phyloP scores from a whole-genome alignment of 495 filamentous ascomycete species.

The Durotheca rogersii region DNA sequence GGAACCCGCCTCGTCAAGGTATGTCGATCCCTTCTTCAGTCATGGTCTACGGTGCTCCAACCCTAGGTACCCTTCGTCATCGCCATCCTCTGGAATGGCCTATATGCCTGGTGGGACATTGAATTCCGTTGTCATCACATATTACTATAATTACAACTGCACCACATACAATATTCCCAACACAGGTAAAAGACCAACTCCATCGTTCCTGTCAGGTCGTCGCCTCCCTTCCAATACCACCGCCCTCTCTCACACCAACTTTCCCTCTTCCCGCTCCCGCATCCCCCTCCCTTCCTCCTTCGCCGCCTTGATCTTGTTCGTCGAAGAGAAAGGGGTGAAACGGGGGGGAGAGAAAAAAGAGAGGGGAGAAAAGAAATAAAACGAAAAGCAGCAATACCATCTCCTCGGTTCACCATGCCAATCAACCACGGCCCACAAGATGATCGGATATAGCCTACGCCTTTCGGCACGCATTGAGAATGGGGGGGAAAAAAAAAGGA shows the following conservation, averaged over 20 bases:
- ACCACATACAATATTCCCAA: slow-evolving; percentile 1
- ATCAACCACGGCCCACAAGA: slow-evolving; percentile 5
- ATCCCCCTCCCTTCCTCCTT: too few species aligned
- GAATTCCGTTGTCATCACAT: slow-evolving; percentile 16
- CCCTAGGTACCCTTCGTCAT: not conserved
- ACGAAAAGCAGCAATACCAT: not conserved
- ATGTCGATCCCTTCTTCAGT: not conserved
- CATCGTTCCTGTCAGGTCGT: too few species aligned
- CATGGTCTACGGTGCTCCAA: not conserved
- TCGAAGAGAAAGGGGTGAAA: too few species aligned
- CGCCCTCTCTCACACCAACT: too few species aligned
- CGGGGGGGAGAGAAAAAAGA: too few species aligned
- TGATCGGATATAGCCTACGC: slow-evolving; percentile 17
- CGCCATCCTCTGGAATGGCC: slow-evolving; percentile 13
- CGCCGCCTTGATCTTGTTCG: too few species aligned
- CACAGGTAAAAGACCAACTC: not conserved
- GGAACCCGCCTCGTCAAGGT: not conserved
- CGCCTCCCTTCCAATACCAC: too few species aligned
- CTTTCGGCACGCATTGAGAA: not conserved
- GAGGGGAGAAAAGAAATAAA: too few species aligned
- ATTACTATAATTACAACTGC: slow-evolving; percentile 20
- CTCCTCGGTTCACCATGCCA: slow-evolving; percentile 7
- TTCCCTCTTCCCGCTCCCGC: too few species aligned
- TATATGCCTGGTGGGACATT: not conserved
- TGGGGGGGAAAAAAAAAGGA: not conserved